phyloP scores from a whole-genome alignment of 805 yeast species.

The Yarrowia deformans region DNA sequence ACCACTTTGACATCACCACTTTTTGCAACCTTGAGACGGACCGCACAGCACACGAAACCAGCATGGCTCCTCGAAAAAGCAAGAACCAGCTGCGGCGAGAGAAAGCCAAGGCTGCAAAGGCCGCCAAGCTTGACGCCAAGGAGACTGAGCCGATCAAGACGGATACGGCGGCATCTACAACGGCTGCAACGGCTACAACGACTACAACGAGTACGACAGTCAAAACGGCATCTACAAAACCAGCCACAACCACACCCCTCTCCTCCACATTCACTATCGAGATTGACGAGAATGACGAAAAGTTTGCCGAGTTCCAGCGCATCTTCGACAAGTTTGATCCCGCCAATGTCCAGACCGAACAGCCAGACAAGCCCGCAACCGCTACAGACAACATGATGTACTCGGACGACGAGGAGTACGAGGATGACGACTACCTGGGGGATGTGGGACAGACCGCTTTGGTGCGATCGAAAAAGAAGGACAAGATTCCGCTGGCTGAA shows the following conservation, averaged over 20 bases:
- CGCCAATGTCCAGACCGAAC: conserved; percentile 2
- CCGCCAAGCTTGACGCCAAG: conserved; percentile 46
- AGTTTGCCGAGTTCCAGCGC: conserved; percentile 20
- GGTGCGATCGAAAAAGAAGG: conserved; percentile 59
- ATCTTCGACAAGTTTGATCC: conserved; percentile 30
- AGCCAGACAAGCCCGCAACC: neutral
- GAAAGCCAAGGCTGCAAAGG: conserved; percentile 56
- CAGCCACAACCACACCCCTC: neutral
- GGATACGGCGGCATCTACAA: too few relatives aligned
- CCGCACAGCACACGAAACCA: too few relatives aligned
- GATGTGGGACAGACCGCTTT: conserved; percentile 41
- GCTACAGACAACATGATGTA: conserved; percentile 21
- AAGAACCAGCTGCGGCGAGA: conserved; percentile 53
- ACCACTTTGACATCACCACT: neutral
- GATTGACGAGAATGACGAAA: conserved; percentile 4
- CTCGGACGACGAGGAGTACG: conserved; percentile 31
- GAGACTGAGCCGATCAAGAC: too few relatives aligned
- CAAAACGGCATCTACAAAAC: neutral
- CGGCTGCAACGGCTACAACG: neutral
- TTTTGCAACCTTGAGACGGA: neutral
- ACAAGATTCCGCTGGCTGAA: conserved; percentile 69
- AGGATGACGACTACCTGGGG: conserved; percentile 49
- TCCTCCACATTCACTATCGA: neutral
- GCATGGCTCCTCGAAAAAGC: conserved; percentile 50
- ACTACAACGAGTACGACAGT: too few relatives aligned